Conservation (phyloP, 2,329 filamentous ascomycete species). For the Hypoxylon rubiginosum region DNA sequence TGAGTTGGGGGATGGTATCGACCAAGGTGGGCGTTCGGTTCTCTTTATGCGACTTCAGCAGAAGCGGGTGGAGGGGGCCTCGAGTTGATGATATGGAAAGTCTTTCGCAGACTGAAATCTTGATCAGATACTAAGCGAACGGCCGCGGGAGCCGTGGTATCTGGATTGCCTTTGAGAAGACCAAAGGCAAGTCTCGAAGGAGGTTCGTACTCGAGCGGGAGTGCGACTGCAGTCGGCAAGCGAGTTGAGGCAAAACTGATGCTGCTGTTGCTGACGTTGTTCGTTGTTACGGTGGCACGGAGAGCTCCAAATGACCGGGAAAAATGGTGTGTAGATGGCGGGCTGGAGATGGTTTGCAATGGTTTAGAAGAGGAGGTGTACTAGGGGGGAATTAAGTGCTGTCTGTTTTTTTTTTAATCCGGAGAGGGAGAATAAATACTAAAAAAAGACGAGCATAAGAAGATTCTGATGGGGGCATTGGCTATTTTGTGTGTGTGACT, state of each 20-base stretch:
- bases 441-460: conserved; percentile 10
- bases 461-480: conserved; percentile 25
- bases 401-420: background rate
- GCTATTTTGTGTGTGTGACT: conserved; percentile 35
- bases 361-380: conserved; percentile 2
- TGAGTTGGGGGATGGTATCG: conserved; percentile 63
- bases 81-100: conserved; percentile 76
- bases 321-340: conserved; percentile 11
- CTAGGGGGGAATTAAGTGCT: background rate
- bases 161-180: conserved; percentile 73
- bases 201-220: conserved; percentile 11
- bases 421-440: conserved; percentile 8
- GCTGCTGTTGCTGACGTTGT: background rate
- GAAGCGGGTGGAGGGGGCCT: conserved; percentile 67
- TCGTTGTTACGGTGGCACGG: background rate
- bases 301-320: background rate
- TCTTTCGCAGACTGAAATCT: conserved; percentile 77
- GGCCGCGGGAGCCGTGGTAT: conserved; percentile 74
- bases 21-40: conserved; percentile 64
- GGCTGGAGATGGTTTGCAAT: conserved; percentile 7
- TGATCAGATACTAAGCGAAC: conserved; percentile 73
- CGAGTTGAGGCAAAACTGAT: conserved; percentile 8
- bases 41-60: conserved; percentile 64
- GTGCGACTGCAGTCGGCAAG: conserved; percentile 16
- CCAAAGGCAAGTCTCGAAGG: conserved; percentile 69